Evolutionary conservation across 1,284 basidiomycete genomes (phyloP), one percentile per base, ranked within the genome.

Genomic region (Chondrostereum purpureum): DNA sequence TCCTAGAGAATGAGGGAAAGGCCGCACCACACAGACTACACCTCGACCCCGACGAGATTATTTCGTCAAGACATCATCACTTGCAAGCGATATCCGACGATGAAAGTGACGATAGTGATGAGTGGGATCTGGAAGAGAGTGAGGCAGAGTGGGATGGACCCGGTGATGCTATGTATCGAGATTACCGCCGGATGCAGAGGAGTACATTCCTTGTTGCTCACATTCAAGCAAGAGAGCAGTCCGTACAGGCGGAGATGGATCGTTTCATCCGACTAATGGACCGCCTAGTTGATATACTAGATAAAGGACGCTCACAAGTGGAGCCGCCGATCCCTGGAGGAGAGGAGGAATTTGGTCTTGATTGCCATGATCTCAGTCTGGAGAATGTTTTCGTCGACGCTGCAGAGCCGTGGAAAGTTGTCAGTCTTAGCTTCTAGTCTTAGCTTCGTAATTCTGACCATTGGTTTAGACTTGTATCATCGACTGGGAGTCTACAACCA

Each of bases 401-500:
- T 38, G 54, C 72, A 4, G 81, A 89, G 55, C 70, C 70, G 46
- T 73, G 80, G 0, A 77, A 73, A 52, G 83, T 90, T 44, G 86
- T 89, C 52, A 55, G 84, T 70, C 24, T 44, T 51, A 19, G 37
- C 40, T 49, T 47, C 13, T 31, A 23, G 44, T 38, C n/a, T 18
- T 42, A 5, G 44, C 44, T 43, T 22, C 39, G 18, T 35, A 42
- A 39, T 45, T 43, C 42, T 34, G 41, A 14, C 16, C 17, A 39
- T 40, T 43, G 39, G 33, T 33, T 1, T 55, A 89, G 87, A 84
- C 83, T 1, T 86, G 84, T 55, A 75, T 90, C 50, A 89, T 90
- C 41, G 87, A 90, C 55, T 89, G 86, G 87, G 86, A 90, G 59
- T 86, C 85, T 8, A 88, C 86, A 13, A 87, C 85, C 5, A 88